Base-by-base conservation (phyloP, 768 basidiomycete species). In the Lactifluus echinatus region DNA sequence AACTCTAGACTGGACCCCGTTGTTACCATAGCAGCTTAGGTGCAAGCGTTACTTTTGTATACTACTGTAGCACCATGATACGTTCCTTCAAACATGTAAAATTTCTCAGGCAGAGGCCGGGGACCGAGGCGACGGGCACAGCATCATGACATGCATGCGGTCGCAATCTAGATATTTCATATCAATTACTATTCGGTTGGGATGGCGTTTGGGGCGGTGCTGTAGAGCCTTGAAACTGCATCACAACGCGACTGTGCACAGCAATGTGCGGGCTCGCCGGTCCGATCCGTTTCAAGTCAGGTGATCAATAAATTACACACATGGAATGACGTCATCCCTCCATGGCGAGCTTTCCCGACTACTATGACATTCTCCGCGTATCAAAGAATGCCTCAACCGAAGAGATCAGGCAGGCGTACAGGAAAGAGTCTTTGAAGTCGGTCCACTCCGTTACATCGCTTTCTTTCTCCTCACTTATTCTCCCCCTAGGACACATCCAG, bases 281-380 rank as follows among this genome's bases (percentile, higher is more conserved):
- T n/a, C n/a, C n/a, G n/a, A n/a, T n/a, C n/a, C n/a, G n/a, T n/a
- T n/a, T n/a, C n/a, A n/a, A n/a, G n/a, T n/a, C n/a, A n/a, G n/a
- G n/a, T n/a, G n/a, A n/a, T n/a, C n/a, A n/a, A n/a, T n/a, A n/a
- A n/a, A n/a, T n/a, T n/a, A n/a, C n/a, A n/a, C n/a, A n/a, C n/a
- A n/a, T n/a, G n/a, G 7, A 26, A 29, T 47, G 54, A 47, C 45
- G 24, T 55, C 54, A 55, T 31, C 11, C 1, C 31, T 42, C 37
- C 50, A 88, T 89, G 87, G 80, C 88, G 50, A 72, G 78, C 29
- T 85, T 91, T 65, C 89, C 89, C 12, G 86, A 90, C 67, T 92
- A 92, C 66, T 92, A 92, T 66, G 72, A 74, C 24, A 74, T 92
- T 21, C 74, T 92, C 48, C 63, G 64, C 57, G 63, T 89, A 15